A percentile compares a stretch with the other conserved stretches of the same genome.
These are phyloP conservation scores for Laguncularia racemosa DNA, from an alignment of 345 rosid genomes.

Conservation along the genomic window DNA sequence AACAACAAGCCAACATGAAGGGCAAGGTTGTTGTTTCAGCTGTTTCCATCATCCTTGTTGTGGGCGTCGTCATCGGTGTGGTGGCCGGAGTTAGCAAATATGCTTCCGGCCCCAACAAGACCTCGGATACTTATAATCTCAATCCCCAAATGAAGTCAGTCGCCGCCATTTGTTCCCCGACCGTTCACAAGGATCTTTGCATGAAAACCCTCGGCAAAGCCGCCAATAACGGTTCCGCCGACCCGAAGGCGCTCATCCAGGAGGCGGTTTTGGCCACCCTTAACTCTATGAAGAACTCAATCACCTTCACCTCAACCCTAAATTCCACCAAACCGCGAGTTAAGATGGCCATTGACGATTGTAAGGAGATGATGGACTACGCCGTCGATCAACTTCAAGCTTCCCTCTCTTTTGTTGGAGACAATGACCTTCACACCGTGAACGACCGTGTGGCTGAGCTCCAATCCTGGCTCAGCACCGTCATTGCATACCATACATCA, in stretches of 20 bases:
- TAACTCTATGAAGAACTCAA: slow-evolving; percentile 25
- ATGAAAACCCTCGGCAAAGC: slow-evolving; percentile 30
- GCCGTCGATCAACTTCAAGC: slow-evolving; percentile 29
- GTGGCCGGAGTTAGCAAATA: slow-evolving; percentile 14
- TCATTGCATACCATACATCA: slow-evolving; percentile 42
- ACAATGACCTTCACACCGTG: slow-evolving; percentile 9
- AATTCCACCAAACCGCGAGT: slow-evolving; percentile 6
- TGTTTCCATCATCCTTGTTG: slow-evolving; percentile 37
- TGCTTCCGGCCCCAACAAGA: not conserved
- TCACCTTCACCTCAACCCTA: slow-evolving; percentile 26
- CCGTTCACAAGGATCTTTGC: slow-evolving; percentile 45
- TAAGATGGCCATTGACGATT: slow-evolving; percentile 31
- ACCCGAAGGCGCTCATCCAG: slow-evolving; percentile 42
- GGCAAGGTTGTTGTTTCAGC: slow-evolving; percentile 26
- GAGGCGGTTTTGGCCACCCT: slow-evolving; percentile 33
- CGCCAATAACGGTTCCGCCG: slow-evolving; percentile 19
- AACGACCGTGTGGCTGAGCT: slow-evolving; percentile 14
- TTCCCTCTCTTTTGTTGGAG: slow-evolving; percentile 16
- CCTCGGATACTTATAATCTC: slow-evolving; percentile 5
- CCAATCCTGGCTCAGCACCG: slow-evolving; percentile 48
- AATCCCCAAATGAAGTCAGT: slow-evolving; percentile 30
- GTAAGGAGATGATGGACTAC: slow-evolving; percentile 23
- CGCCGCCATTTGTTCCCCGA: slow-evolving; percentile 29
- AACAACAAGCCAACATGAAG: slow-evolving; percentile 5
- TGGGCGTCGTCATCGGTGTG: slow-evolving; percentile 33